phyloP scores from a whole-genome alignment of 2,329 filamentous ascomycete genomes.

The Colletotrichum spaethianum region DNA sequence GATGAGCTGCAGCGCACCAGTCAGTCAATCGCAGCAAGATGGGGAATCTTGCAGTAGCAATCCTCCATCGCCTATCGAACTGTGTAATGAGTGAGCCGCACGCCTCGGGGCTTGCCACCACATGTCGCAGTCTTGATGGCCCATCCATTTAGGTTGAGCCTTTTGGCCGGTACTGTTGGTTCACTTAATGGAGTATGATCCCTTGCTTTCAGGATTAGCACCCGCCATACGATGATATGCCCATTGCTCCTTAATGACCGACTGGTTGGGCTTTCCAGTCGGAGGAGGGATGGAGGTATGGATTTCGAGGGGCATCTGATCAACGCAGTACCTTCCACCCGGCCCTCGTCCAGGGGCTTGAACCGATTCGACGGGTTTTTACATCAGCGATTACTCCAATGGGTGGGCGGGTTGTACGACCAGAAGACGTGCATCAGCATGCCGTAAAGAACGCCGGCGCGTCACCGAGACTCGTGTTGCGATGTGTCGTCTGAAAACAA shows the following conservation, averaged over 20 bases:
- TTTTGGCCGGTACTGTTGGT: background rate
- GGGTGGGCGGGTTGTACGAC: conserved; percentile 10
- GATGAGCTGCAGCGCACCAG: conserved; percentile 2
- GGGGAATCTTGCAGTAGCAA: conserved; percentile 24
- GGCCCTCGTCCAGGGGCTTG: background rate
- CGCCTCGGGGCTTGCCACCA: conserved; percentile 3
- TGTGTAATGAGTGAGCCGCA: conserved; percentile 30
- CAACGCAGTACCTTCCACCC: background rate
- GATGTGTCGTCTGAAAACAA: conserved; percentile 18
- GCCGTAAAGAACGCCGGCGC: conserved; percentile 9
- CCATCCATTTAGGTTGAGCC: conserved; percentile 11
- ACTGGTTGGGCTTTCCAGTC: background rate
- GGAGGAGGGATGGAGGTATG: background rate
- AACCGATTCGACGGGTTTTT: conserved; percentile 25
- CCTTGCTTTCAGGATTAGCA: conserved; percentile 9
- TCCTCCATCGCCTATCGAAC: conserved; percentile 25
- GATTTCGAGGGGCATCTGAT: background rate
- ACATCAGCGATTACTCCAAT: conserved; percentile 20
- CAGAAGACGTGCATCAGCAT: conserved; percentile 7
- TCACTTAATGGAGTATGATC: background rate
- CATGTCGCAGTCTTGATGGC: conserved; percentile 12
- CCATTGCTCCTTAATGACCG: background rate
- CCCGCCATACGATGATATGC: conserved; percentile 5
- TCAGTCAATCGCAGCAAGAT: conserved; percentile 27
- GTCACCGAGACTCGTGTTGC: conserved; percentile 29